phyloP scores from a whole-genome alignment of 805 yeast species.

The Spathaspora girioi region DNA sequence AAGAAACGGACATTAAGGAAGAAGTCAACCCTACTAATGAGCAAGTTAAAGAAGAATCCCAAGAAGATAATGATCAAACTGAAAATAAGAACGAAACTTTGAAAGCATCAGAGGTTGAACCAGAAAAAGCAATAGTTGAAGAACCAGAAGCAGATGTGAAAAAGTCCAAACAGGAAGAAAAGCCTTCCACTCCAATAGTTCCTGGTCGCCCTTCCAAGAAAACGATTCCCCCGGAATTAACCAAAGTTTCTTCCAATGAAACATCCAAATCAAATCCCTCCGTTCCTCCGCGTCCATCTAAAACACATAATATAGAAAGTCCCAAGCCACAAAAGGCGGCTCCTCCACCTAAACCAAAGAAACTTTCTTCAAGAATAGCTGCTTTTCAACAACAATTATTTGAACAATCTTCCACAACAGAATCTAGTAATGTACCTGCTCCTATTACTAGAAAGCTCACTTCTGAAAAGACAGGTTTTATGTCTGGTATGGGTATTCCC shows the following conservation, averaged over 20 bases:
- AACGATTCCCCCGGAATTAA: background rate
- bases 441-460: conserved; percentile 9
- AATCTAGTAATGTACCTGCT: background rate
- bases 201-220: conserved; percentile 3
- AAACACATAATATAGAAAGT: background rate
- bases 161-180: background rate
- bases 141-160: background rate
- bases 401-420: conserved; percentile 23
- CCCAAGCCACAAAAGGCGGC: conserved; percentile 14
- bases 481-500: conserved; percentile 44
- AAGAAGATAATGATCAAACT: background rate
- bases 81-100: background rate
- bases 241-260: background rate
- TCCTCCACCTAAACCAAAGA: conserved; percentile 72
- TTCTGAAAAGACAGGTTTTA: background rate
- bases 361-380: conserved; percentile 74
- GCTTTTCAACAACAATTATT: conserved; percentile 73
- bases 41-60: background rate
- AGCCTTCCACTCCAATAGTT: background rate
- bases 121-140: background rate
- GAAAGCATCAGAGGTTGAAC: background rate
- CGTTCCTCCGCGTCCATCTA: conserved; percentile 7
- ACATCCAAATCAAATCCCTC: background rate
- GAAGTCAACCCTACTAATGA: background rate
- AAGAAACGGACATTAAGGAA: background rate